Evolutionary conservation across 345 rosid species (phyloP).

Genomic region (Raphanus sativus): DNA sequence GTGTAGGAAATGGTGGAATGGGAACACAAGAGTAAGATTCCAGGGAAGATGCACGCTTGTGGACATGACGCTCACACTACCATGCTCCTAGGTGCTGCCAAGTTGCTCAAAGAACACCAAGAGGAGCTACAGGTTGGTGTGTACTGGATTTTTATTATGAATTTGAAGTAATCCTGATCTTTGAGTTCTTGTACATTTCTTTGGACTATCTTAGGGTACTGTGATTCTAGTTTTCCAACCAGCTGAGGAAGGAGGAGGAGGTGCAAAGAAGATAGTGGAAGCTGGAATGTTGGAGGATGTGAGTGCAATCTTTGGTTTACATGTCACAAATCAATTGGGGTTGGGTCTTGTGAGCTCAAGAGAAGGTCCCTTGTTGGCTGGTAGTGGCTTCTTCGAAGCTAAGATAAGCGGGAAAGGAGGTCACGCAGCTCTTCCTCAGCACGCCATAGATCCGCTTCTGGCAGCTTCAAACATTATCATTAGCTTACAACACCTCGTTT

Average conservation of each 20-base stretch:
- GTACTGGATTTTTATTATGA: background rate
- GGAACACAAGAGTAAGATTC: constrained; percentile 76
- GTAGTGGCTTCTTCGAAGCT: constrained; percentile 68
- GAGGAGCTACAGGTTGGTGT: constrained; percentile 25
- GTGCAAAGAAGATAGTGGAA: constrained; percentile 69
- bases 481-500: constrained; percentile 79
- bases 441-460: constrained; percentile 64
- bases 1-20: constrained; percentile 85
- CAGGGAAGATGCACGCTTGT: constrained; percentile 91
- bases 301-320: constrained; percentile 71
- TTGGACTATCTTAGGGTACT: constrained; percentile 59
- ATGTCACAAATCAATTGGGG: constrained; percentile 42
- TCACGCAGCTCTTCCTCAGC: constrained; percentile 85
- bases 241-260: constrained; percentile 93
- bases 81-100: constrained; percentile 86
- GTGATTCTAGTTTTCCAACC: constrained; percentile 84
- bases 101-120: constrained; percentile 62
- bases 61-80: constrained; percentile 86
- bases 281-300: constrained; percentile 67
- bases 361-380: constrained; percentile 70
- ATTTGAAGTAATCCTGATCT: background rate
- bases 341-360: constrained; percentile 58
- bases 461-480: constrained; percentile 78
- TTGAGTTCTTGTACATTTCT: background rate
- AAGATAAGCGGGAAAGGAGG: constrained; percentile 79